phyloP scores from a whole-genome alignment of 805 yeast genomes.

The Osmozyma mogii region DNA sequence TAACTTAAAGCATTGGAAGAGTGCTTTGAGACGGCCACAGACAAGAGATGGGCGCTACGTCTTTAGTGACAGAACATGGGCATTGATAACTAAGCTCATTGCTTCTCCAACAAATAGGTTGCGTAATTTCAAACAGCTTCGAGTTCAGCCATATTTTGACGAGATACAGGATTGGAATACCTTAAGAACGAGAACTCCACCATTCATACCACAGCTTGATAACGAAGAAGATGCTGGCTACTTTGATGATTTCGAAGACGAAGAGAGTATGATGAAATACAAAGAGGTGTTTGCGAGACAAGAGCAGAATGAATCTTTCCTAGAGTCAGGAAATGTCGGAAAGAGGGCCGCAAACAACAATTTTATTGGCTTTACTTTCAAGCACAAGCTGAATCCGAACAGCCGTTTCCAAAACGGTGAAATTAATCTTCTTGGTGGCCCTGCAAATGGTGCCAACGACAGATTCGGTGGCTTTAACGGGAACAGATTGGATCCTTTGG shows the following conservation, averaged over 20 bases:
- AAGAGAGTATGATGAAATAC: slow-evolving; percentile 94
- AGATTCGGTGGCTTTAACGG: slow-evolving; percentile 7
- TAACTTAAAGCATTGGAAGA: slow-evolving; percentile 88
- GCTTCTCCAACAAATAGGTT: slow-evolving; percentile 72
- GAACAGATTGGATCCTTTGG: slow-evolving; percentile 34
- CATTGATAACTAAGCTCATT: slow-evolving; percentile 66
- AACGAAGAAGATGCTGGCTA: slow-evolving; percentile 98
- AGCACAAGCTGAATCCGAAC: slow-evolving; percentile 64
- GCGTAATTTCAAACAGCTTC: slow-evolving; percentile 74
- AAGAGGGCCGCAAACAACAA: slow-evolving; percentile 41
- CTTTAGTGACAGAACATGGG: slow-evolving; percentile 96
- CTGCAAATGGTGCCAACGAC: slow-evolving; percentile 3
- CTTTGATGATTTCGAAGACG: slow-evolving; percentile 95
- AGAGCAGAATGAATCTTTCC: slow-evolving; percentile 71
- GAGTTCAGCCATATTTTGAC: slow-evolving; percentile 69
- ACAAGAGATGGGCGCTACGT: slow-evolving; percentile 87
- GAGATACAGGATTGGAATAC: slow-evolving; percentile 69
- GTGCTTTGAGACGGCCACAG: slow-evolving; percentile 80
- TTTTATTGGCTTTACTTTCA: slow-evolving; percentile 93
- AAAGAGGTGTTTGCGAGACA: slow-evolving; percentile 94
- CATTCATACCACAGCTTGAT: slow-evolving; percentile 94
- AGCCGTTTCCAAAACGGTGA: slow-evolving; percentile 36
- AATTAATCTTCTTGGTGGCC: slow-evolving; percentile 26
- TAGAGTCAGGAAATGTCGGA: slow-evolving; percentile 44
- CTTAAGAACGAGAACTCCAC: slow-evolving; percentile 70